These are phyloP conservation scores for Heimioporus sp. DNA, from an alignment of 768 basidiomycete species.

Conservation along the genomic window DNA sequence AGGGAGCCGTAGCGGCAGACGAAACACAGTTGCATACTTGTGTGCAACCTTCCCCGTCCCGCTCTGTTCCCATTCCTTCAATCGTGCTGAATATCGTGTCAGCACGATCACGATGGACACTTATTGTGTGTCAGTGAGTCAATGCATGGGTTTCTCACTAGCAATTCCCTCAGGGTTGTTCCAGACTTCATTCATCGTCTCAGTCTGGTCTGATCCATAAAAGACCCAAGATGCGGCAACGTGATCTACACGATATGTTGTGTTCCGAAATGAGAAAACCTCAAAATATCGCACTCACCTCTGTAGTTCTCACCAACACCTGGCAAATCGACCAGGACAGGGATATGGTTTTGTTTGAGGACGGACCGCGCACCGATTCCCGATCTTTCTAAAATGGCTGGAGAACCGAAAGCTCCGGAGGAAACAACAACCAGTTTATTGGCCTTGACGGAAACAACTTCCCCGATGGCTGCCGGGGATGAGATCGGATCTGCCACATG, in stretches of 20 bases:
- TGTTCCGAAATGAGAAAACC: not conserved
- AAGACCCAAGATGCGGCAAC: constrained; percentile 30
- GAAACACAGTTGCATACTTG: constrained; percentile 39
- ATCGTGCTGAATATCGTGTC: constrained; percentile 15
- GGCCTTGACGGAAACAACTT: constrained; percentile 25
- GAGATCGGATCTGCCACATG: constrained; percentile 29
- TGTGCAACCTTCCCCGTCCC: constrained; percentile 49
- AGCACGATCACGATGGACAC: too few relatives aligned
- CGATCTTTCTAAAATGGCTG: constrained; percentile 54
- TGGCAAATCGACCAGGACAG: constrained; percentile 33
- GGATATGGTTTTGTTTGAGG: constrained; percentile 29
- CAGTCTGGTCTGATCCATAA: constrained; percentile 40
- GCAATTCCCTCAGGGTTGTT: constrained; percentile 30
- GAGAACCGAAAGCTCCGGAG: constrained; percentile 41
- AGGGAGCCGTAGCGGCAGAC: not conserved
- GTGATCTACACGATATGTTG: constrained; percentile 25
- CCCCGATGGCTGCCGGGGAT: constrained; percentile 11
- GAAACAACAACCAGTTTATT: constrained; percentile 37
- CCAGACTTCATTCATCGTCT: constrained; percentile 50
- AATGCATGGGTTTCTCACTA: constrained; percentile 35
- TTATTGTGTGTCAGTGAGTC: too few relatives aligned
- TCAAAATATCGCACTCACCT: constrained; percentile 17
- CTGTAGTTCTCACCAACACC: constrained; percentile 44
- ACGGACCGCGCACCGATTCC: constrained; percentile 38
- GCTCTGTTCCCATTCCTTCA: constrained; percentile 29